Conservation (phyloP, 208 protist species). For the Crithidia brevicula region DNA sequence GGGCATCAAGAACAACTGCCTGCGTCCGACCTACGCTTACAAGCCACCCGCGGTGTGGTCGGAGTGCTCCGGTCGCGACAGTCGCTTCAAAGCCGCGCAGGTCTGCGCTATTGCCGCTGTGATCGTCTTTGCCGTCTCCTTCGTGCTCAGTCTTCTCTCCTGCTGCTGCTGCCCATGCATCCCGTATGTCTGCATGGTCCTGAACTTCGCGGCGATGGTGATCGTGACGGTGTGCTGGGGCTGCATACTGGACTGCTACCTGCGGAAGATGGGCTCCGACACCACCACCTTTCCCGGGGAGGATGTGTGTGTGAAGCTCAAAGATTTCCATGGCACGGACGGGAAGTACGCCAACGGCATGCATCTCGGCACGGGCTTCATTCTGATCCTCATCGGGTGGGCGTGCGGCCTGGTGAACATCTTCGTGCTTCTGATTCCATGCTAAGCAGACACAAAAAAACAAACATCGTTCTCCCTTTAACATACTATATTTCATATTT, state of each 20-base stretch:
- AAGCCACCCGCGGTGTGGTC: conserved; percentile 26
- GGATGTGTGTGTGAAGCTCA: conserved; percentile 26
- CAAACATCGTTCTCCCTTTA: not conserved
- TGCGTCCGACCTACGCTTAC: conserved; percentile 23
- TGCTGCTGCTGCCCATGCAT: conserved; percentile 52
- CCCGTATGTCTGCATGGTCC: conserved; percentile 28
- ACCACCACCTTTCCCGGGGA: not conserved
- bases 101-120: conserved; percentile 37
- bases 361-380: conserved; percentile 54
- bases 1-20: conserved; percentile 47
- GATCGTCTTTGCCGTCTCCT: conserved; percentile 22
- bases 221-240: conserved; percentile 40
- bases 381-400: conserved; percentile 37
- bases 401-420: conserved; percentile 39
- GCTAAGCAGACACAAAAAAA: conserved; percentile 15
- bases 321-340: conserved; percentile 24
- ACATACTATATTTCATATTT: not conserved
- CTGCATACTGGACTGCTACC: conserved; percentile 46
- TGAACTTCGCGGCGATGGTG: conserved; percentile 30
- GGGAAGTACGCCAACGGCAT: conserved; percentile 20
- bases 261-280: conserved; percentile 18
- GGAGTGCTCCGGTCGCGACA: conserved; percentile 23
- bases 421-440: conserved; percentile 39
- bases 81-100: conserved; percentile 46
- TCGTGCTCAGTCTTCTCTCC: conserved; percentile 13